Base-by-base conservation (phyloP, 805 yeast species). In the Ogataea trehaloabstinens region DNA sequence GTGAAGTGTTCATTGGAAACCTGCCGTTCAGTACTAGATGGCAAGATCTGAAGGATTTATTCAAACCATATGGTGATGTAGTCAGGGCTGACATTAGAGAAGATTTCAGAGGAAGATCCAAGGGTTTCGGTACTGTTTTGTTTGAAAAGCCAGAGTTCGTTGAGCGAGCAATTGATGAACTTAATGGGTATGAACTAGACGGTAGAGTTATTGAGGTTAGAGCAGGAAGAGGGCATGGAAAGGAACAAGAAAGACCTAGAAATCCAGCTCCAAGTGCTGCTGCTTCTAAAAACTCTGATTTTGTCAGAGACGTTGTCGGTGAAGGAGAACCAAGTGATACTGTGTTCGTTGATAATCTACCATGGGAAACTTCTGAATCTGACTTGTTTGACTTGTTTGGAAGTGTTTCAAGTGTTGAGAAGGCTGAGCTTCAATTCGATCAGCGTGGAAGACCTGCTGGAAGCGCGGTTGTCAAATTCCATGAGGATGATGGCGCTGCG, bases 301-400 rank as follows among this genome's bases (percentile, higher is more conserved):
- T 88, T 60, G 78, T 89, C 11, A 76, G 72, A 33, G 82, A 80
- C 39, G 89, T 85, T 30, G 52, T 59, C 6, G 85, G 83, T 2
- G 66, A 71, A 31, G 88, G 87, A 30, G 74, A 66, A 28, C 78
- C 77, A 35, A 81, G 79, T 35, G 75, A 69, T 24, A 70, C 76
- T 17, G 74, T 91, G 31, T 84, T 66, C 56, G 89, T 85, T 17
- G 73, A 72, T 31, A 91, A 91, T 67, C 69, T 91, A 56, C 98
- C 98, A 21, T 87, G 78, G 72, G 82, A 89, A 37, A 90, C 97
- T n/a, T 78, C 88, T 22, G 80, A 82, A 49, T 80, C 82, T 41
- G 97, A 91, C 63, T 73, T 91, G 48, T 77, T 71, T 48, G 96
- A 90, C 49, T 72, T 91, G 42, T 90, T 90, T 59, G 91, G 83